Evolutionary conservation across 2,329 filamentous ascomycete species (phyloP), one percentile per base, ranked within the genome.

Genomic region (Penicillium fuscoglaucum): DNA sequence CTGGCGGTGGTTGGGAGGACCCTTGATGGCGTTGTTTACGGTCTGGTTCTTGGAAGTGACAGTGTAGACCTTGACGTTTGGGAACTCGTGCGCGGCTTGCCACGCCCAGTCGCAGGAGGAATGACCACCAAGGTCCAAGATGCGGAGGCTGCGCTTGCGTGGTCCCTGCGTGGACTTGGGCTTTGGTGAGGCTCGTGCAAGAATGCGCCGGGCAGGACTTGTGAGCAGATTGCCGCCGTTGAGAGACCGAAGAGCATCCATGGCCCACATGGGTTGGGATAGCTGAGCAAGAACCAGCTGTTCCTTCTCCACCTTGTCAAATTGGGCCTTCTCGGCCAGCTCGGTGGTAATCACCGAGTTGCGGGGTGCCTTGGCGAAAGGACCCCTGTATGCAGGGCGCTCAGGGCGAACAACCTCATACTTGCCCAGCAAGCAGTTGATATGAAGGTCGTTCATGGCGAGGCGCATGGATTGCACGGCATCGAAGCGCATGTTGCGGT

Each of bases 81-180:
- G 91, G 74, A 93, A 95, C 72, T 93, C 89, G 49, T 90, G 82
- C 0, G 95, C 92, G 58, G 91, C 90, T 71, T 95, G 88, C 95
- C 95, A 99, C 24, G 90, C 93, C 95, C 95, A 99, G 75, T 96
- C 92, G 71, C 91, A 93, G 15, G 90, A 86, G 0, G 89, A 83
- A 71, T 93, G 88, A 45, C 93, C 93, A 49, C 90, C 92, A 35
- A 97, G 86, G 71, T 98, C 93, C 28, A 98, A 84, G 57, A 97
- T 88, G 35, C 89, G 82, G 4, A 87, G 79, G 26, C 87, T 83
- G 58, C 73, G 72, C 61, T 54, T 68, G 50, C 19, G 67, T 58
- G 29, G 62, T 57, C 45, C 66, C 53, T 28, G 66, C 49, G n/a
- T 65, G n/a, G 29, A 4, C 58, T 52, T 68, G 45, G 26, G 60